phyloP scores from a whole-genome alignment of 2,329 filamentous ascomycete genomes.

The Venturia asperata region DNA sequence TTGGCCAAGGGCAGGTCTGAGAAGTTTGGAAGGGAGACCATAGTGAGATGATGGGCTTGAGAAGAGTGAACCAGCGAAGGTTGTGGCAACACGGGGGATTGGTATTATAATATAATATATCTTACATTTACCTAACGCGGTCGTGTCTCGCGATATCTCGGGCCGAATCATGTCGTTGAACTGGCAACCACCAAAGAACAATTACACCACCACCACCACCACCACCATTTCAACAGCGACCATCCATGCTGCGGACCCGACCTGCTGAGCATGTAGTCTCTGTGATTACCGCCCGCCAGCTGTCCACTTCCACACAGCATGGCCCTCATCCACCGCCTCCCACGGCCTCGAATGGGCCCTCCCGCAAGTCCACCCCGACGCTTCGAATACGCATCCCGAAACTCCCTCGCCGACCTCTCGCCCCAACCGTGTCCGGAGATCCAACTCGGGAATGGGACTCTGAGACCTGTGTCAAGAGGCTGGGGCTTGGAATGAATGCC shows the following conservation, averaged over 20 bases:
- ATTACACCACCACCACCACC: not conserved
- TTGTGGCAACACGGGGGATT: no score
- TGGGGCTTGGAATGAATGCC: not conserved
- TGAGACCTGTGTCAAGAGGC: not conserved
- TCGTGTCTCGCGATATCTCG: not conserved
- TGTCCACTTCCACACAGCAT: not conserved
- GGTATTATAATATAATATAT: no score
- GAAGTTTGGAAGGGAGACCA: constrained; percentile 39
- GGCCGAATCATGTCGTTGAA: not conserved
- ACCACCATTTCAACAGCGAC: not conserved
- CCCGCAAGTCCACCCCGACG: not conserved
- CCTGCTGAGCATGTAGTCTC: constrained; percentile 10
- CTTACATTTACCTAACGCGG: no score
- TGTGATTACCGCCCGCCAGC: not conserved
- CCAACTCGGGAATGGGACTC: not conserved
- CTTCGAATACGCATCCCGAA: not conserved
- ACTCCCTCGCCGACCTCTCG: not conserved
- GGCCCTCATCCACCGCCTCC: not conserved
- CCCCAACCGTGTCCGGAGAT: not conserved
- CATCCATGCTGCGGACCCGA: not conserved
- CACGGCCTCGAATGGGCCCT: not conserved
- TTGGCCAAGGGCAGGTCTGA: constrained; percentile 43
- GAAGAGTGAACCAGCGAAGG: no score
- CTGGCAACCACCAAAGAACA: not conserved
- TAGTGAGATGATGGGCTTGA: not conserved